A percentile compares a stretch with the other conserved stretches of the same genome.
Conservation (phyloP, 257 asterid species). For the Solanum sejunctum region DNA sequence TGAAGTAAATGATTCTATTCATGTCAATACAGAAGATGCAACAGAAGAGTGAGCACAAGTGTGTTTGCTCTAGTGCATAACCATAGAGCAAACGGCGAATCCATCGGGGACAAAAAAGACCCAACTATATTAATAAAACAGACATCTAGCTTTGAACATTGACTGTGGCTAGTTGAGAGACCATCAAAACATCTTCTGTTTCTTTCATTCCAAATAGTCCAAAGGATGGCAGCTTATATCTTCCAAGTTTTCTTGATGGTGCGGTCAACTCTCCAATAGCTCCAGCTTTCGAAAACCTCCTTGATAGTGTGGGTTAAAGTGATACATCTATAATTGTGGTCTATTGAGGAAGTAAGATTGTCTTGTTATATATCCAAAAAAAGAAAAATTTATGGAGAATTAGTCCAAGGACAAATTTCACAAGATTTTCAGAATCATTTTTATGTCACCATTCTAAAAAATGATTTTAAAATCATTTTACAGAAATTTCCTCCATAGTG, state of each 20-base stretch:
- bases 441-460: background rate
- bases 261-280: background rate
- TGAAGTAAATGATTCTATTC: background rate
- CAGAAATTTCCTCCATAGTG: background rate
- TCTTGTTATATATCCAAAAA: background rate
- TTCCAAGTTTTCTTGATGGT: background rate
- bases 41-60: background rate
- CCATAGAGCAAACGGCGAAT: too few species aligned
- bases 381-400: background rate
- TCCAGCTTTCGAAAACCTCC: background rate
- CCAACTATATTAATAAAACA: too few species aligned
- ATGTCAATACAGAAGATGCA: background rate
- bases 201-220: background rate
- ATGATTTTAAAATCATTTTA: background rate
- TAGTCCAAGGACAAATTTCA: background rate
- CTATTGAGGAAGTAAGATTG: background rate
- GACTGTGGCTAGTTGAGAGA: background rate
- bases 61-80: background rate
- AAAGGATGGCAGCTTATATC: background rate
- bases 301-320: background rate
- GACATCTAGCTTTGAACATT: background rate
- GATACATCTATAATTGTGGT: background rate
- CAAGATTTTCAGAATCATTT: background rate
- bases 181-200: background rate
- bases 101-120: too few species aligned